Evolutionary conservation across 1,284 basidiomycete species (phyloP).

Genomic region (Trametes polyzona): DNA sequence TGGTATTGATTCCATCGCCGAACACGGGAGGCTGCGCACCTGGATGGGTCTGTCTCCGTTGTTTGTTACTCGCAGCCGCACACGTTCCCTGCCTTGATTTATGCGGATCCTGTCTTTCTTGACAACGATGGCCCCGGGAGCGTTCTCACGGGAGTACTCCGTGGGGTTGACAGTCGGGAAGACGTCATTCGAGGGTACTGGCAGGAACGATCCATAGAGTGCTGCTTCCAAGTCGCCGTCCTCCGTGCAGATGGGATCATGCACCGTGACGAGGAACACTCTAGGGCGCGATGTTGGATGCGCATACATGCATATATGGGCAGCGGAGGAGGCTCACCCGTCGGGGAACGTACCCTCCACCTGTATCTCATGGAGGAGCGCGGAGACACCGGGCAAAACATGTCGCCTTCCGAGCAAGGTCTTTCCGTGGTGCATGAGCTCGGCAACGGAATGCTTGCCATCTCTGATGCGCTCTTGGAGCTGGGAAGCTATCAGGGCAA

Average conservation of each 20-base stretch:
- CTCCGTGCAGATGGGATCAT: conserved; percentile 90
- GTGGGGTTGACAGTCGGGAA: conserved; percentile 63
- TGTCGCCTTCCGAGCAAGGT: conserved; percentile 87
- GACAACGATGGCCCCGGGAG: conserved; percentile 79
- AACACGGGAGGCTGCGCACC: conserved; percentile 42
- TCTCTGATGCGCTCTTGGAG: conserved; percentile 96
- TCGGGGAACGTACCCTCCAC: conserved; percentile 92
- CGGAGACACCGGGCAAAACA: conserved; percentile 81
- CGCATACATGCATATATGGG: background rate
- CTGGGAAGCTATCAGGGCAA: conserved; percentile 88
- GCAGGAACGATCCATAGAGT: conserved; percentile 92
- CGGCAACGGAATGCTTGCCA: conserved; percentile 85
- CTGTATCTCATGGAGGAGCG: conserved; percentile 80
- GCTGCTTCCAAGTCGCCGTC: conserved; percentile 80
- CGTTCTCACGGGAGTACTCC: conserved; percentile 54
- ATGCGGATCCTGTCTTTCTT: conserved; percentile 73
- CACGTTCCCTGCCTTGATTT: conserved; percentile 72
- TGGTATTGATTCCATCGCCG: background rate
- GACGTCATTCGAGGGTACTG: conserved; percentile 67
- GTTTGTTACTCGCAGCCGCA: conserved; percentile 85
- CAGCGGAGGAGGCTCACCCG: conserved; percentile 53
- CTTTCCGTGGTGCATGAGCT: conserved; percentile 94
- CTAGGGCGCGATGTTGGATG: conserved; percentile 43
- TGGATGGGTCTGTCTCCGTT: conserved; percentile 95
- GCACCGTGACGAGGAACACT: conserved; percentile 93